Percentiles rank a stretch among this genome's conserved stretches.
phyloP scores from a whole-genome alignment of 78 protist species.

The Anaeramoeba ignava region DNA sequence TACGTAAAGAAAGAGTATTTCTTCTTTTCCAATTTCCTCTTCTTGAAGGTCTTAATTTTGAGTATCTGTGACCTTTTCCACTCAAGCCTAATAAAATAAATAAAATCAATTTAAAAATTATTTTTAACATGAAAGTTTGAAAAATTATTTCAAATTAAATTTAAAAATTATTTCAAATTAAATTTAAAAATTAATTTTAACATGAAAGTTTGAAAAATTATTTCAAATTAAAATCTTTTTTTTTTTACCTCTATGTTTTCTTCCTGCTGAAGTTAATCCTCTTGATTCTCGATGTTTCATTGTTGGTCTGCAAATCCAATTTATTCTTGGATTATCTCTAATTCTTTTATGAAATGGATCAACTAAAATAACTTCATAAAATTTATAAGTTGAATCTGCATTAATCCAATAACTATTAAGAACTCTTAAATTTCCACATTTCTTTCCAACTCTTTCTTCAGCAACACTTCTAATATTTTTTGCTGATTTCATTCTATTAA shows the following conservation, averaged over 20 bases:
- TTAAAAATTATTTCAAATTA: no score
- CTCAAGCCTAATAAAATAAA: no score
- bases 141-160: no score
- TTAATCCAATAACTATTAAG: slow-evolving; percentile 97
- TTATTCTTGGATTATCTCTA: slow-evolving; percentile 92
- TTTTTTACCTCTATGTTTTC: slow-evolving; percentile 71
- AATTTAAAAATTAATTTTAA: no score
- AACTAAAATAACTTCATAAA: slow-evolving; percentile 94
- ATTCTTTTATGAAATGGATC: slow-evolving; percentile 88
- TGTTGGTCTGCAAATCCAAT: slow-evolving; percentile 90
- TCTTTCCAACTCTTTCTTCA: slow-evolving; percentile 91
- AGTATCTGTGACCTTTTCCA: no score
- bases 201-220: no score
- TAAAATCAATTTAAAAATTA: no score
- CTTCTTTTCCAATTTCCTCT: no score
- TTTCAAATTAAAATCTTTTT: no score
- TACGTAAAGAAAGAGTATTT: no score
- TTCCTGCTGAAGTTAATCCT: slow-evolving; percentile 96
- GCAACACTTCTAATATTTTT: slow-evolving; percentile 73
- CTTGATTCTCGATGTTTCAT: slow-evolving; percentile 96
- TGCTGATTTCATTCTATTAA: slow-evolving; percentile 72
- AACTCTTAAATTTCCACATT: slow-evolving; percentile 85
- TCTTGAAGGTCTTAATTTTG: no score
- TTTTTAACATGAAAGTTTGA: no score
- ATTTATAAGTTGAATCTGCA: slow-evolving; percentile 89